Base-by-base conservation (phyloP, 2,329 filamentous ascomycete species). In the Coleophoma eucalyptorum region DNA sequence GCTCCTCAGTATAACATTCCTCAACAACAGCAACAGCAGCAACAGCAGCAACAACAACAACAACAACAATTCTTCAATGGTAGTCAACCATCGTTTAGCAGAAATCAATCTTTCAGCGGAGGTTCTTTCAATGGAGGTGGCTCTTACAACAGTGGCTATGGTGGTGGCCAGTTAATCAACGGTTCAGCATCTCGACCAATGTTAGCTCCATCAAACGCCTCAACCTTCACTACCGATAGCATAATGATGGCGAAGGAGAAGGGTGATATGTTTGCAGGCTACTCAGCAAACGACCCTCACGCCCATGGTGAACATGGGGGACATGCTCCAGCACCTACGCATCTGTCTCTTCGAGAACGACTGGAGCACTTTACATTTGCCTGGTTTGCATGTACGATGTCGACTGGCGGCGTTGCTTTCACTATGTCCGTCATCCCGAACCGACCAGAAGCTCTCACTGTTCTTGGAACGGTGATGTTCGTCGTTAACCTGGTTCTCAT, bases 351-450 rank as follows among this genome's bases (percentile, higher is more conserved):
- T 26, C 56, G 48, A 40, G 55, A 52, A 35, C 53, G 58, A 19
- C 43, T 60, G 6, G 55, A 58, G 46, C 57, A 61, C 40, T 62
- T 60, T 34, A 63, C 61, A 19, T 60, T 55, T 13, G 53, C 57
- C 5, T 89, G 87, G 86, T 92, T 85, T 67, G 88, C 86, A 3
- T 72, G 82, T 33, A 85, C 85, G 2, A 90, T 90, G 87, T 87
- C 84, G 48, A 89, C 86, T 0, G 87, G 87, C 44, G 86, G 86
- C 0, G 66, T 91, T 1, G 80, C 87, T 1, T 70, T 86, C 6
- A 76, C 90, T 16, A 74, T 92, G 41, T 75, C 75, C 42, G 76
- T 78, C 4, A 79, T 83, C 43, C 87, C 87, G 11, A 79, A 82
- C 58, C 71, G 75, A 49, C 91, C 91, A 65, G 62, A 71, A 0